phyloP scores from a whole-genome alignment of 2,329 filamentous ascomycete genomes.

The Phyllosticta paracitricarpa region DNA sequence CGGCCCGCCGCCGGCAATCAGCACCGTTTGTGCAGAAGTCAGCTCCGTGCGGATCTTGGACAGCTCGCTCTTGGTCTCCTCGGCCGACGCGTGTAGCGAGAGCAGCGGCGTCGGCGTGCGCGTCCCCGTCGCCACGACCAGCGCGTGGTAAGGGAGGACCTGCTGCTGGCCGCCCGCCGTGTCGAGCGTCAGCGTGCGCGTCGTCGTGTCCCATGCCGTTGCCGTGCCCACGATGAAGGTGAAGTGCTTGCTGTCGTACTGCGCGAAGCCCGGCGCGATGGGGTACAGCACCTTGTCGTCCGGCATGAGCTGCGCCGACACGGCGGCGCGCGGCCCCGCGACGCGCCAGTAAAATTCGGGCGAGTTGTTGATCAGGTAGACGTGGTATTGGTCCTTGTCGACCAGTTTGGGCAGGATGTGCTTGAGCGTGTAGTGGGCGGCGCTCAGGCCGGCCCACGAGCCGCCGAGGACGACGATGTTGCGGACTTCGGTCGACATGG shows the following conservation, averaged over 20 bases:
- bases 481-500: slow-evolving; percentile 3
- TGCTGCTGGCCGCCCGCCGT: slow-evolving; percentile 13
- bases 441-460: slow-evolving; percentile 27
- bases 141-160: slow-evolving; percentile 20
- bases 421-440: slow-evolving; percentile 25
- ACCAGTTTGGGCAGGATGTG: slow-evolving; percentile 20
- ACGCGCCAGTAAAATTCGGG: slow-evolving; percentile 31
- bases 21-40: slow-evolving; percentile 19
- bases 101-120: slow-evolving; percentile 22
- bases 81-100: slow-evolving; percentile 23
- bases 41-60: slow-evolving; percentile 18
- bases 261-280: slow-evolving; percentile 23
- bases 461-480: slow-evolving; percentile 27
- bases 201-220: slow-evolving; percentile 19
- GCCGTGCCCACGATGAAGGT: slow-evolving; percentile 16
- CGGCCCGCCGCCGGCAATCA: slow-evolving; percentile 26
- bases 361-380: slow-evolving; percentile 26
- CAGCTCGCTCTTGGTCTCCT: slow-evolving; percentile 25
- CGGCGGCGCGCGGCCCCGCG: slow-evolving; percentile 25
- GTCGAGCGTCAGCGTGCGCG: slow-evolving; percentile 14
- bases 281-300: slow-evolving; percentile 22
- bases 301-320: slow-evolving; percentile 19
- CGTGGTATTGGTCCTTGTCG: slow-evolving; percentile 18
- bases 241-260: slow-evolving; percentile 19
- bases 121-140: slow-evolving; percentile 27